These are phyloP conservation scores for Farysia itapuensis DNA, from an alignment of 1,284 basidiomycete genomes.

Conservation along the genomic window DNA sequence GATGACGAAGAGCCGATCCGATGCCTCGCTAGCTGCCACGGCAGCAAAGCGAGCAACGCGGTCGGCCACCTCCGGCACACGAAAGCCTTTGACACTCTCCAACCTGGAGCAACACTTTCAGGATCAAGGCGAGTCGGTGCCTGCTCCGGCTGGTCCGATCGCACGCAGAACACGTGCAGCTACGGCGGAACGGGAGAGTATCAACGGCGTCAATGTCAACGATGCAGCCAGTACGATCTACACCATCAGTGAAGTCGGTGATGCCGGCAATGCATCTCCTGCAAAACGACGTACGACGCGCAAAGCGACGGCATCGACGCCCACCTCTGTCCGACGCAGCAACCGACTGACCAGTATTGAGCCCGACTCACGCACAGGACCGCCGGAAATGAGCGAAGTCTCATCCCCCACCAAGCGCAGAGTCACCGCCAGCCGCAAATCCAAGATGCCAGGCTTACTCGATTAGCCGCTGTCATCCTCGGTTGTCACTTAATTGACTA, in stretches of 20 bases:
- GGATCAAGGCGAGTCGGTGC: background rate
- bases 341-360: constrained; percentile 28
- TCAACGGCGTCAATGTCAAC: constrained; percentile 4
- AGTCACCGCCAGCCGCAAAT: background rate
- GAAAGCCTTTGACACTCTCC: constrained; percentile 33
- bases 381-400: constrained; percentile 1
- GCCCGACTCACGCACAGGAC: constrained; percentile 13
- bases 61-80: constrained; percentile 19
- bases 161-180: constrained; percentile 29
- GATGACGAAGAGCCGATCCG: constrained; percentile 13
- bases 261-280: constrained; percentile 1
- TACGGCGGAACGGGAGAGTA: constrained; percentile 27
- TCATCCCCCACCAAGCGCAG: no score
- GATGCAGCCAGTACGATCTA: constrained; percentile 27
- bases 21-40: background rate
- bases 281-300: background rate
- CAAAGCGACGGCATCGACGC: background rate
- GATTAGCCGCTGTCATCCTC: constrained; percentile 6
- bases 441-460: constrained; percentile 26
- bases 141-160: constrained; percentile 10
- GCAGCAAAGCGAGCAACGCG: constrained; percentile 12
- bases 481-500: constrained; percentile 10
- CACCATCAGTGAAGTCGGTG: constrained; percentile 30
- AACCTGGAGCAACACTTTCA: constrained; percentile 24
- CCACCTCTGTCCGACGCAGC: constrained; percentile 11